Conservation (phyloP, 768 basidiomycete genomes). For the Hebeloma cylindrosporum region DNA sequence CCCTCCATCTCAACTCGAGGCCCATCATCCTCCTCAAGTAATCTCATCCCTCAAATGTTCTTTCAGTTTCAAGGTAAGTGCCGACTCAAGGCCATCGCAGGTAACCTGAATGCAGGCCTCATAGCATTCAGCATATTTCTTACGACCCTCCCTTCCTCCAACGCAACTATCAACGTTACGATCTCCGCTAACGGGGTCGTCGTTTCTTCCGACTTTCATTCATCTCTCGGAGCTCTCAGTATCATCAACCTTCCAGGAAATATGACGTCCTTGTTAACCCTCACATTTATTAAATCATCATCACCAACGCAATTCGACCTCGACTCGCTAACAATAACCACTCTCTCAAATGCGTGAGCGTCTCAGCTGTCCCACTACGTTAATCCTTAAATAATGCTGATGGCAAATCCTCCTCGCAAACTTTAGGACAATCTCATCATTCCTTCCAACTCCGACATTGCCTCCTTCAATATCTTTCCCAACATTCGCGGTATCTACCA, state of each 20-base stretch:
- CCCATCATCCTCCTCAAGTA: conserved; percentile 38
- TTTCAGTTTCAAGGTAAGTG: conserved; percentile 51
- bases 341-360: conserved; percentile 18
- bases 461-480: conserved; percentile 37
- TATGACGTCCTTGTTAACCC: conserved; percentile 39
- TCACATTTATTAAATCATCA: conserved; percentile 27
- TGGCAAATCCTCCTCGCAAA: neutral
- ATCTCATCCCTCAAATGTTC: conserved; percentile 58
- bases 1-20: conserved; percentile 41
- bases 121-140: conserved; percentile 47
- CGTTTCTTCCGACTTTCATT: conserved; percentile 38
- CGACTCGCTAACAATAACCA: conserved; percentile 14
- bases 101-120: neutral
- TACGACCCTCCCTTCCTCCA: conserved; percentile 43
- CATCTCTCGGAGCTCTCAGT: conserved; percentile 37
- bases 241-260: conserved; percentile 41
- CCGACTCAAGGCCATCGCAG: neutral
- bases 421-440: conserved; percentile 16
- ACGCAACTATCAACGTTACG: conserved; percentile 54
- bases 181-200: conserved; percentile 38
- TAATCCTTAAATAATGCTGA: neutral
- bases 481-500: conserved; percentile 26
- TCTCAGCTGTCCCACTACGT: no score
- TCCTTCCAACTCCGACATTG: conserved; percentile 27
- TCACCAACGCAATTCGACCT: conserved; percentile 21